phyloP scores from a whole-genome alignment of 805 yeast species.

The Diddensiella santjacobensis region DNA sequence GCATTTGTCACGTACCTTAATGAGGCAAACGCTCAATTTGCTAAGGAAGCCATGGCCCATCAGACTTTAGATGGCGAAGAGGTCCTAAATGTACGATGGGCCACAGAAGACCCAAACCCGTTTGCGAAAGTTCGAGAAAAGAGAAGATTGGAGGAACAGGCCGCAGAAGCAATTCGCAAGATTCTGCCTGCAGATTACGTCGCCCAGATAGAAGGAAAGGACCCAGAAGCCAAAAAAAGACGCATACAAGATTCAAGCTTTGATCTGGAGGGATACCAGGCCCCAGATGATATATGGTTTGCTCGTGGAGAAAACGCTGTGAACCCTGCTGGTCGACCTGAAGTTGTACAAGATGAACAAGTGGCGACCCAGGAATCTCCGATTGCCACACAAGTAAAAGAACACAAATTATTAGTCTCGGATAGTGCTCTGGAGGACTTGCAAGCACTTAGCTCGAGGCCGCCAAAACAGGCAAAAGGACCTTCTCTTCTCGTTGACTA shows the following conservation, averaged over 20 bases:
- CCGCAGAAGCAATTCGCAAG: conserved; percentile 41
- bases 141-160: conserved; percentile 46
- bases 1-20: conserved; percentile 71
- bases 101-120: conserved; percentile 83
- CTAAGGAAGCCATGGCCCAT: conserved; percentile 89
- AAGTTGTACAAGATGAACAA: conserved; percentile 5
- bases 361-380: conserved; percentile 9
- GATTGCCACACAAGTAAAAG: background rate
- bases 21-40: conserved; percentile 85
- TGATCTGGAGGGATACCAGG: conserved; percentile 28
- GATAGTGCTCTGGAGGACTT: conserved; percentile 3
- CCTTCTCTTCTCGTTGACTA: background rate
- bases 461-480: background rate
- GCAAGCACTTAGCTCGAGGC: background rate
- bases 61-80: conserved; percentile 71
- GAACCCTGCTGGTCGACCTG: conserved; percentile 13
- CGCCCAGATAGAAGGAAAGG: conserved; percentile 32
- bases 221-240: conserved; percentile 5
- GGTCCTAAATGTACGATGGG: conserved; percentile 76
- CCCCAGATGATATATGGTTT: conserved; percentile 27
- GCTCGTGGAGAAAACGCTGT: conserved; percentile 19
- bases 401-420: conserved; percentile 1
- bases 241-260: conserved; percentile 13
- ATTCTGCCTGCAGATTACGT: conserved; percentile 47
- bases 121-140: conserved; percentile 49